Evolutionary conservation across 177 flowering plant species (phyloP), one percentile per base, ranked within the genome.

Genomic region (Vitis hybrid): DNA sequence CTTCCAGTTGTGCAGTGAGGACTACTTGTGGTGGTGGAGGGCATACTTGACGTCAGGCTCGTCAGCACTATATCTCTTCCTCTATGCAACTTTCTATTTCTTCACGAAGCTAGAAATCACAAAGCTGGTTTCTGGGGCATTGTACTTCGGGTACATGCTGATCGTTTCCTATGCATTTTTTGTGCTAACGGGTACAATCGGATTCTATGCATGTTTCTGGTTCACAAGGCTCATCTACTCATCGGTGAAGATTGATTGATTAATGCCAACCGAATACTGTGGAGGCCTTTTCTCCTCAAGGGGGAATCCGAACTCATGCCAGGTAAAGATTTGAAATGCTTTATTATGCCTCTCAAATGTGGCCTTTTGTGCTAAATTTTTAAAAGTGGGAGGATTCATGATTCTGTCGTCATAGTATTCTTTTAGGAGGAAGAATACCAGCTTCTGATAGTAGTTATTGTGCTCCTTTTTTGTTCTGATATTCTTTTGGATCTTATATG

Each of bases 61-160:
- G 8, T 87, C 90, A 0, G 90, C 90, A 0, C 77, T 87, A 4
- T 87, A 87, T 65, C 88, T 86, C 68, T 86, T 86, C 83, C 85
- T 86, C 48, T 85, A 85, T 49, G 86, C 88, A 0, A 69, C 86
- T 1, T 85, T 85, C 75, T 85, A 85, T 78, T 83, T 87, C 86
- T 85, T 87, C 78, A 82, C 87, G 3, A 85, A 87, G 81, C 90
- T 87, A 14, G 88, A 85, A 61, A 87, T 87, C 78, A 87, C 90
- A 7, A 87, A 87, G 79, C 81, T 83, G 13, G 85, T 87, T 3
- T 87, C 90, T 4, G 90, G 81, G 56, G 62, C 82, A 56, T 24
- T 87, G 40, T 87, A 87, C 70, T 87, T 87, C 30, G 90, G 90
- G 2, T 83, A 87, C 82, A 87, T 87, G 90, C 81, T 83, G 18